These are phyloP conservation scores for Linum tenue DNA, from an alignment of 345 rosid species.

Conservation along the genomic window DNA sequence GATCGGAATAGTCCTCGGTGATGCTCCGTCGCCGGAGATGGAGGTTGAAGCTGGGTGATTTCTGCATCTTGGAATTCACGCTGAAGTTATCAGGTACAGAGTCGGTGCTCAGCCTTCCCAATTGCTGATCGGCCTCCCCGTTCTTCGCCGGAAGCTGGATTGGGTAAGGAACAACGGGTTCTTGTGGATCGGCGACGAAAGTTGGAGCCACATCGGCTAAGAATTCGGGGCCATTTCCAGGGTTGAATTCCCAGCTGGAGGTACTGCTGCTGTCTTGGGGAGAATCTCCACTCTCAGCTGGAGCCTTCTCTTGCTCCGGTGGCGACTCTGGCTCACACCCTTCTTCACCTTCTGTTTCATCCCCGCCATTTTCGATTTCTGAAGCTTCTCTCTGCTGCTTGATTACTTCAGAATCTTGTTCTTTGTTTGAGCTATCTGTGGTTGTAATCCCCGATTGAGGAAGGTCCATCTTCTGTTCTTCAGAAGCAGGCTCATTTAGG, in stretches of 20 bases:
- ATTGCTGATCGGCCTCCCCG: constrained; percentile 5
- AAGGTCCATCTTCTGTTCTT: constrained; percentile 9
- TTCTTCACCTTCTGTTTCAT: constrained; percentile 4
- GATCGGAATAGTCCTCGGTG: constrained; percentile 29
- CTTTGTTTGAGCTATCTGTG: constrained; percentile 3
- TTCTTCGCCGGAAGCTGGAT: background rate
- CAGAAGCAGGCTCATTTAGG: constrained; percentile 18
- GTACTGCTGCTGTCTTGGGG: constrained; percentile 11
- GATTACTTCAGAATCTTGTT: constrained; percentile 14
- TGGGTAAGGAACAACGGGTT: constrained; percentile 6
- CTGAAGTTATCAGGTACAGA: constrained; percentile 22
- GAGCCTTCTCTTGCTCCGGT: constrained; percentile 11
- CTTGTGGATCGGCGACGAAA: constrained; percentile 13
- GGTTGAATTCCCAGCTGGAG: constrained; percentile 14
- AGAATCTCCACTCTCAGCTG: background rate
- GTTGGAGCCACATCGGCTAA: constrained; percentile 9
- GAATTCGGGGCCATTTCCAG: constrained; percentile 12
- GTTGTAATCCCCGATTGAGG: constrained; percentile 8
- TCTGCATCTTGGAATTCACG: constrained; percentile 27
- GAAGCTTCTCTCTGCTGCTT: constrained; percentile 9
- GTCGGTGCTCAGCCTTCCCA: constrained; percentile 28
- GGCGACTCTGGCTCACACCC: constrained; percentile 1
- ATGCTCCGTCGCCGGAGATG: constrained; percentile 31
- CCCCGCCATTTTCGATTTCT: background rate
- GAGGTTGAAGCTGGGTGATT: constrained; percentile 47